Conservation (phyloP, 805 yeast species). For the Candida schatavii region DNA sequence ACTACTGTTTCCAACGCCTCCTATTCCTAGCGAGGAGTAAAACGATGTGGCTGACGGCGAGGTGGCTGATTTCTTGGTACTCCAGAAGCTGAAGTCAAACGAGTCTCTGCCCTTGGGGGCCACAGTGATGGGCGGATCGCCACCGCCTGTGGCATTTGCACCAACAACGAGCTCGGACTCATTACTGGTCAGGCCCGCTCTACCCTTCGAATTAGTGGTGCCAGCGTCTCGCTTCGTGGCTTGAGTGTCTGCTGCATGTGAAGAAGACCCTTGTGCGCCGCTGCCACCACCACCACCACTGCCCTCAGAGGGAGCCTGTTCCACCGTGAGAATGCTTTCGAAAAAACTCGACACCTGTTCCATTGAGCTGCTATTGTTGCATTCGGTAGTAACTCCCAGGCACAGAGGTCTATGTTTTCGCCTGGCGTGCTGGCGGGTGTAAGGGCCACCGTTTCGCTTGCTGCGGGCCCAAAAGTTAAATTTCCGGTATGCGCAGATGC, state of each 20-base stretch:
- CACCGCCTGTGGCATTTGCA: background rate
- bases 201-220: too few species aligned
- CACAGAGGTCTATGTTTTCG: too few species aligned
- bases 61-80: background rate
- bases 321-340: conserved; percentile 33
- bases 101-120: background rate
- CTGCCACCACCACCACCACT: background rate
- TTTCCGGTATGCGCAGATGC: too few species aligned
- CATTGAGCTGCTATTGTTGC: conserved; percentile 24
- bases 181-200: too few species aligned
- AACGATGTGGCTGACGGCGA: conserved; percentile 1
- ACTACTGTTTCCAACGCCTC: too few species aligned
- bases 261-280: background rate
- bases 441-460: too few species aligned
- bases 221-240: too few species aligned
- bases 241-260: conserved; percentile 6
- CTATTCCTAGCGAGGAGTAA: background rate
- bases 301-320: conserved; percentile 7
- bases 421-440: too few species aligned
- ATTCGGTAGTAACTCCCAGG: too few species aligned
- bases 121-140: background rate
- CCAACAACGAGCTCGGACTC: too few species aligned
- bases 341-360: conserved; percentile 37
- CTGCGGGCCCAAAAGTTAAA: too few species aligned
- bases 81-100: background rate